These are phyloP conservation scores for Vigna radiata DNA, from an alignment of 306 rosid genomes.

Conservation along the genomic window DNA sequence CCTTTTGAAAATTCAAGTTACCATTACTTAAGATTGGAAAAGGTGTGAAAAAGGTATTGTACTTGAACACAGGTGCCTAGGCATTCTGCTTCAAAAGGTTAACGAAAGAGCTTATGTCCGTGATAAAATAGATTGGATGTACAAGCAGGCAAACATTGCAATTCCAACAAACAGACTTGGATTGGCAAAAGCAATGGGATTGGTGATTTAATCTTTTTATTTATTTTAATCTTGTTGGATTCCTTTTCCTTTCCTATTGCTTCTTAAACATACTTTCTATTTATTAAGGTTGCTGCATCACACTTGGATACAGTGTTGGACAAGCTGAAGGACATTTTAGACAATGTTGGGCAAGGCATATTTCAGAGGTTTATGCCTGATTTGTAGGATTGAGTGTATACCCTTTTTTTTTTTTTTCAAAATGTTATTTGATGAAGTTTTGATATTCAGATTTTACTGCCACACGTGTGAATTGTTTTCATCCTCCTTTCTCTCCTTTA, in stretches of 20 bases:
- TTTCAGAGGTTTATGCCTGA: constrained; percentile 74
- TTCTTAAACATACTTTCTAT: constrained; percentile 40
- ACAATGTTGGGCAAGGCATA: constrained; percentile 84
- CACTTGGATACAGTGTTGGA: constrained; percentile 97
- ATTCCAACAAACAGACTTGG: constrained; percentile 92
- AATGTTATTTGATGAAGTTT: constrained; percentile 1
- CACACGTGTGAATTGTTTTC: not conserved
- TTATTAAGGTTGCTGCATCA: constrained; percentile 91
- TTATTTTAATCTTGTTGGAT: constrained; percentile 18
- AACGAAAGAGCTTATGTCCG: constrained; percentile 85
- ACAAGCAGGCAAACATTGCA: constrained; percentile 76
- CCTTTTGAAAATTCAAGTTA: constrained; percentile 33
- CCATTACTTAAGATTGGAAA: constrained; percentile 25
- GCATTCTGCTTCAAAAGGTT: constrained; percentile 90
- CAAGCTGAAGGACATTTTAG: constrained; percentile 90
- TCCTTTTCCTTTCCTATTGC: constrained; percentile 43
- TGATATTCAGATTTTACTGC: constrained; percentile 8
- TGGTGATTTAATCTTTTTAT: constrained; percentile 58
- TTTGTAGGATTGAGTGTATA: constrained; percentile 34
- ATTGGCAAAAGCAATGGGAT: constrained; percentile 96
- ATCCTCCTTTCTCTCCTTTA: not conserved
- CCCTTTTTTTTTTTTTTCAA: not conserved
- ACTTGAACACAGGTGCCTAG: constrained; percentile 76
- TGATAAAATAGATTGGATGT: constrained; percentile 90
- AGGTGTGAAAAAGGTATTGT: constrained; percentile 34